These are phyloP conservation scores for Thermothelomyces thermophilus DNA, from an alignment of 2,329 filamentous ascomycete genomes.

Conservation along the genomic window DNA sequence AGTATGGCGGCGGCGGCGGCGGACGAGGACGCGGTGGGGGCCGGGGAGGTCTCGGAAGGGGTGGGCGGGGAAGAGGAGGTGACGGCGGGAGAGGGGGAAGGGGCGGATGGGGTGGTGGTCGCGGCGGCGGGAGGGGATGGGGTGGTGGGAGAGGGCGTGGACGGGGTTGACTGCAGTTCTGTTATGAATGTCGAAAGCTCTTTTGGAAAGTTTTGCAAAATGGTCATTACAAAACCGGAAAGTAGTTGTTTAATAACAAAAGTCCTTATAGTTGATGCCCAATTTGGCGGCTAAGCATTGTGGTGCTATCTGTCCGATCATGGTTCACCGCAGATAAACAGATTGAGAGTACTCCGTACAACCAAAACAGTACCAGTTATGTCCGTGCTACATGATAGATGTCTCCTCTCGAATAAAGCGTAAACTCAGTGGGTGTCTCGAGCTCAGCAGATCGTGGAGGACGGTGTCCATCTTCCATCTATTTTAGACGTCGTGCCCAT, in stretches of 20 bases:
- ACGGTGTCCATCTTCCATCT: conserved; percentile 37
- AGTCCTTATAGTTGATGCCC: too few relatives aligned
- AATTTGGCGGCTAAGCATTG: too few relatives aligned
- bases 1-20: conserved; percentile 31
- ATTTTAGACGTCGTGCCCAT: conserved; percentile 40
- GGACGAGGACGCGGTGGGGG: conserved; percentile 33
- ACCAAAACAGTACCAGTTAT: too few relatives aligned
- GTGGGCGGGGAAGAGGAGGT: conserved; percentile 33
- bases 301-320: too few relatives aligned
- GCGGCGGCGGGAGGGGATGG: conserved; percentile 15
- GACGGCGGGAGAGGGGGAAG: conserved; percentile 33
- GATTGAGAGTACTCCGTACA: too few relatives aligned
- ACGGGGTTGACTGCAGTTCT: too few relatives aligned
- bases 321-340: too few relatives aligned
- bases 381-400: conserved; percentile 17
- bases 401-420: conserved; percentile 43
- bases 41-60: conserved; percentile 33
- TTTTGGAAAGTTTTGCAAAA: too few relatives aligned
- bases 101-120: conserved; percentile 26
- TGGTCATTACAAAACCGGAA: too few relatives aligned
- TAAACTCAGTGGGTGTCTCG: conserved; percentile 33
- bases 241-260: too few relatives aligned
- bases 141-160: conserved; percentile 6
- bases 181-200: too few relatives aligned
- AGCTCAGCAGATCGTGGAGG: conserved; percentile 44